Base-by-base conservation (phyloP, 2,329 filamentous ascomycete genomes). In the Rasamsonia emersonii region DNA sequence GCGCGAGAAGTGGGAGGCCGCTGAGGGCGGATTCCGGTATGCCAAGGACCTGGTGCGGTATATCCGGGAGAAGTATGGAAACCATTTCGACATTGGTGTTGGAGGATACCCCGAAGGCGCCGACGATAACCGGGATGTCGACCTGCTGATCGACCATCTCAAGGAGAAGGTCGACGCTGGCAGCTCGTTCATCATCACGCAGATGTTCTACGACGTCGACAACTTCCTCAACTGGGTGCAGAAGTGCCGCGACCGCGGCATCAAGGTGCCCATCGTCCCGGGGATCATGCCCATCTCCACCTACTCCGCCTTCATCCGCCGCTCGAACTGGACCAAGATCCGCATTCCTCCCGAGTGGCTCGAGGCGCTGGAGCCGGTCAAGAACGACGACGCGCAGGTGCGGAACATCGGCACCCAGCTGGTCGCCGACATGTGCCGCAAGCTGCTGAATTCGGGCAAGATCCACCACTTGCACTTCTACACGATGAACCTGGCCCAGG, bases 171-270 rank as follows among this genome's bases (percentile, higher is more conserved):
- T 96, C 19, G 91, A 98, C 55, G 84, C 85, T 37, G 91, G 91
- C 31, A 88, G 82, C 40, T 81, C 82, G 5, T 98, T 96, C 56
- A 83, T 98, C 42, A 84, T 98, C 33, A 96, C 91, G 0, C 91
- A 98, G 65, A 98, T 98, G 91, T 96, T 96, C 64, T 98, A 98
- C 67, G 89, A 98, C 52, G 88, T 77, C 30, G 89, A 98, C 51
- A 89, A 91, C 54, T 98, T 98, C 62, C 63, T 96, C 33, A 74
- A 79, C 32, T 98, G 91, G 91, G 82, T 93, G 21, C 69, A 75
- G 45, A 91, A 84, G 56, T 86, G 89, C 37, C 81, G 88, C 30
- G 85, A 79, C 32, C 79, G 77, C 50, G 91, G 91, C 28, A 89
- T 98, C 52, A 79, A 66, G 16, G 69, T 91, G 18, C 84, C 84